Evolutionary conservation across 1,284 basidiomycete species (phyloP), one percentile per base, ranked within the genome.

Genomic region (Singerocomus inundabilis): DNA sequence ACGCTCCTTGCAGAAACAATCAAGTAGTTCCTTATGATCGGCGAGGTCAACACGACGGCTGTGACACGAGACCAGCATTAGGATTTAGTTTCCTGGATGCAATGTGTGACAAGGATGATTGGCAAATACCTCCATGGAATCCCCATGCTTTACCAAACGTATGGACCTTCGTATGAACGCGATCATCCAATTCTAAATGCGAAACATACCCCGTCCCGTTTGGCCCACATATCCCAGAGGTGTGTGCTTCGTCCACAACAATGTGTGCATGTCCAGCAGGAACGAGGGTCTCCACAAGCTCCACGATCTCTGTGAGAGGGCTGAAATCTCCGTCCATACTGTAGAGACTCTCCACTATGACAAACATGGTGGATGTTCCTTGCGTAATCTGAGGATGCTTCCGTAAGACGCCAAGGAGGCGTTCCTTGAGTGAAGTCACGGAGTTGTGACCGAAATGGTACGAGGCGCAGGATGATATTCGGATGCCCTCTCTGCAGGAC

Each of bases 91-190:
- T 31, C 11, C 15, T 24, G 3, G 9, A 15, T 28, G 1, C 7
- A 15, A n/a, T n/a, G n/a, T 9, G 2, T 15, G 11, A 4, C 30
- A 30, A 10, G 16, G 6, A 25, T 2, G 6, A 36, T 16, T 71
- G 82, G 46, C 49, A 48, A 44, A 12, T 44, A 90, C 91, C 90
- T 60, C 93, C 91, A 80, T 84, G 25, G 80, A 82, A 15, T 81
- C 82, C 44, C 84, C 74, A 6, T 0, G 72, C 78, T 55, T 81
- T 81, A 6, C 80, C 78, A 53, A 81, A 80, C 1, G 79, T 80
- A 62, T 80, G 77, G 18, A 81, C 56, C 32, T 73, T 67, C 5
- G 78, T 71, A 5, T 71, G 66, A 4, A 81, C 67, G 15, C 72
- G 61, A 39, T 66, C 47, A 34, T 64, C 59, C 35, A 70, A 52